phyloP scores from a whole-genome alignment of 208 protist species.

The Crithidia thermophila region DNA sequence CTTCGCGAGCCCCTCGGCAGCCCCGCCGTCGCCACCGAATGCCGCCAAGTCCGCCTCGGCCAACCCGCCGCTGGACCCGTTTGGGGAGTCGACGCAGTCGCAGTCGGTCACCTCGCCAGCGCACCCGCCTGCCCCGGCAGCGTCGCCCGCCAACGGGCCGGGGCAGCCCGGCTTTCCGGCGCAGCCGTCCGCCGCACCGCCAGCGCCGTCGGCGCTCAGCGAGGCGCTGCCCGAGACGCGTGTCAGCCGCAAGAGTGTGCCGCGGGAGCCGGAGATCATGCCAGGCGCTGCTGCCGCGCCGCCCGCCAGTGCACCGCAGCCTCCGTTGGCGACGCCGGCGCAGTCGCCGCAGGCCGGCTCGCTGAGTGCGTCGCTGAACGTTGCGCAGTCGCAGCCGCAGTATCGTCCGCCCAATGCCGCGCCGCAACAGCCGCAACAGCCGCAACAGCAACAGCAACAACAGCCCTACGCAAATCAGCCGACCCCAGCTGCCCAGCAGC shows the following conservation, averaged over 20 bases:
- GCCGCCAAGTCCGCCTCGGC: background rate
- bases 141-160: constrained; percentile 21
- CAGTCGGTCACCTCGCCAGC: constrained; percentile 21
- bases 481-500: too few relatives aligned
- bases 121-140: constrained; percentile 26
- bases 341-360: constrained; percentile 12
- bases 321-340: constrained; percentile 2
- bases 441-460: constrained; percentile 18
- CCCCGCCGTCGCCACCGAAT: background rate
- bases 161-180: background rate
- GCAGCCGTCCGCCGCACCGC: background rate
- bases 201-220: background rate
- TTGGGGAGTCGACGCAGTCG: constrained; percentile 9
- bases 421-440: constrained; percentile 11
- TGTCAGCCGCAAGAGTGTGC: constrained; percentile 23
- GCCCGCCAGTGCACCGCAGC: background rate
- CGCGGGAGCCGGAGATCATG: background rate
- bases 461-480: background rate
- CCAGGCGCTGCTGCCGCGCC: background rate
- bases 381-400: background rate
- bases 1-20: background rate
- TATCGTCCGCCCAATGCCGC: constrained; percentile 14
- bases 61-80: constrained; percentile 6
- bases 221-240: constrained; percentile 23
- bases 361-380: constrained; percentile 8